Evolutionary conservation across 768 basidiomycete species (phyloP).

Genomic region (Krasilnikovozyma curviuscula): DNA sequence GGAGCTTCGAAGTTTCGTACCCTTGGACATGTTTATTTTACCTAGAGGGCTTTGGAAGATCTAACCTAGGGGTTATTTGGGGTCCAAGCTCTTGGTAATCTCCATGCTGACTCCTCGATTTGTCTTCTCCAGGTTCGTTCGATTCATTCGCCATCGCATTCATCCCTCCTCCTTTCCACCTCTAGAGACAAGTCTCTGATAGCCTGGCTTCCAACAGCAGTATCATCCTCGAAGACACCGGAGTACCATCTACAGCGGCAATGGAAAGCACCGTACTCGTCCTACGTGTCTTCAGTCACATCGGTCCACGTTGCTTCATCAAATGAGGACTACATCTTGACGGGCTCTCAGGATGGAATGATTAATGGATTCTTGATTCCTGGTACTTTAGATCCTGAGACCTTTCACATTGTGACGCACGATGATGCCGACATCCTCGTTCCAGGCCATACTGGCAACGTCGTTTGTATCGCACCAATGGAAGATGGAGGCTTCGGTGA

Average conservation of each 20-base stretch:
- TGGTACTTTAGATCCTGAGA: conserved; percentile 22
- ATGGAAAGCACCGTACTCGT: conserved; percentile 26
- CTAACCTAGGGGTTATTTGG: too few relatives aligned
- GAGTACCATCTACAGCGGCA: conserved; percentile 28
- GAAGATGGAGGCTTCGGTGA: conserved; percentile 42
- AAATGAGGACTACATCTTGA: conserved; percentile 47
- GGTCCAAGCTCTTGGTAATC: too few relatives aligned
- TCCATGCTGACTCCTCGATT: conserved; percentile 14
- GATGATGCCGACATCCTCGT: conserved; percentile 64
- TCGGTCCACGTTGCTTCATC: conserved; percentile 2
- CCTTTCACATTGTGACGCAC: conserved; percentile 36
- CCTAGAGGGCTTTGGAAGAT: too few relatives aligned
- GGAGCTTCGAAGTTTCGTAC: too few relatives aligned
- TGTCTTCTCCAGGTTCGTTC: conserved; percentile 49
- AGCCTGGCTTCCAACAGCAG: conserved; percentile 64
- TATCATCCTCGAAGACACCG: conserved; percentile 37
- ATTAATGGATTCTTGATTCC: conserved; percentile 47
- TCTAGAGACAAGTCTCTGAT: conserved; percentile 85
- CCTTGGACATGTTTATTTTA: too few relatives aligned
- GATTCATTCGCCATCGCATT: conserved; percentile 52
- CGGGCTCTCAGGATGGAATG: conserved; percentile 74
- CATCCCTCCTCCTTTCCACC: conserved; percentile 64
- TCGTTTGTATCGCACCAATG: conserved; percentile 57
- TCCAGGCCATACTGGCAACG: conserved; percentile 73
- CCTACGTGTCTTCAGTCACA: neutral